Conservation (phyloP, 495 filamentous ascomycete genomes). For the Polyplosphaeria fusca region DNA sequence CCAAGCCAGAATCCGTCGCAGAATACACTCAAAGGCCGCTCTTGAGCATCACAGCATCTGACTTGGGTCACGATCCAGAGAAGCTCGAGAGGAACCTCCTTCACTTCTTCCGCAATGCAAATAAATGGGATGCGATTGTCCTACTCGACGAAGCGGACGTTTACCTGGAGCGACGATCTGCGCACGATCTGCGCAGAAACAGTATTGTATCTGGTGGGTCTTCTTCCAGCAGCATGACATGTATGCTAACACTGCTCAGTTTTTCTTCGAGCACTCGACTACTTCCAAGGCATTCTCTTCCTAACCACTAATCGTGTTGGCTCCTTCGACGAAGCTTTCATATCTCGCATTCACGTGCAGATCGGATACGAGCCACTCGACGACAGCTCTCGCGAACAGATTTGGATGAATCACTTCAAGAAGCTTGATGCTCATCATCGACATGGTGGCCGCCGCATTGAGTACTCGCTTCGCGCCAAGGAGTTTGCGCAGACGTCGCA, state of each 20-base stretch:
- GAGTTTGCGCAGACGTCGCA: background rate
- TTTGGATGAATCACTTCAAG: slow-evolving; percentile 13
- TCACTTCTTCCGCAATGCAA: slow-evolving; percentile 9
- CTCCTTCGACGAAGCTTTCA: slow-evolving; percentile 20
- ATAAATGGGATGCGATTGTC: slow-evolving; percentile 40
- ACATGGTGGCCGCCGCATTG: background rate
- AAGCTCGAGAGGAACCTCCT: slow-evolving; percentile 13
- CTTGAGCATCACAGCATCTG: slow-evolving; percentile 10
- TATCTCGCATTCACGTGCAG: slow-evolving; percentile 8
- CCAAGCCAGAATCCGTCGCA: slow-evolving; percentile 18
- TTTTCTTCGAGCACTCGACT: slow-evolving; percentile 56
- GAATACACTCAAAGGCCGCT: slow-evolving; percentile 12
- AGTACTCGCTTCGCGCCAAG: background rate
- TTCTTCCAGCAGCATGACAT: background rate
- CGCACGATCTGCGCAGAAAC: slow-evolving; percentile 47
- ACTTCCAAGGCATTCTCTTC: slow-evolving; percentile 41
- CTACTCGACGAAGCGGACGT: slow-evolving; percentile 59
- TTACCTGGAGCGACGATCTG: slow-evolving; percentile 48
- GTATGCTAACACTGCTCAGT: background rate
- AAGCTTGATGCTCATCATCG: background rate
- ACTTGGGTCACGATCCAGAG: slow-evolving; percentile 12
- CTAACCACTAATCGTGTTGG: slow-evolving; percentile 55
- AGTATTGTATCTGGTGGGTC: slow-evolving; percentile 45
- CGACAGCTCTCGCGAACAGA: background rate
- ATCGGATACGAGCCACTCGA: slow-evolving; percentile 7